phyloP scores from a whole-genome alignment of 169 alveolate species.

The Fabrea salina region DNA sequence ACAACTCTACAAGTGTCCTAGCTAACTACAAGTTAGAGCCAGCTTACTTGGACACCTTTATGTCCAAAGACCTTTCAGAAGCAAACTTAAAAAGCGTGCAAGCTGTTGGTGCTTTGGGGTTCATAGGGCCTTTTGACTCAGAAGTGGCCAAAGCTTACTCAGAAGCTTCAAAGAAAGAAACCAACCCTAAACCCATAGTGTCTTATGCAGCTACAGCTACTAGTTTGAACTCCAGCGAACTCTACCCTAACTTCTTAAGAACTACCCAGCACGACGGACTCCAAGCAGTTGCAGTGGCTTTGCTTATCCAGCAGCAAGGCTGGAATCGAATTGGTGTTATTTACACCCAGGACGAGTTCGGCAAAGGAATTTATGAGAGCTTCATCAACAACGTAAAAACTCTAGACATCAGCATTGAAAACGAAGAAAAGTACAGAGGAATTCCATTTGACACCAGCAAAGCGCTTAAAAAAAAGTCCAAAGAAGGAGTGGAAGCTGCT shows the following conservation, averaged over 20 bases:
- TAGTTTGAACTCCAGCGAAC: not conserved
- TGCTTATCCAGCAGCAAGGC: not conserved
- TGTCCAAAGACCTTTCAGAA: not conserved
- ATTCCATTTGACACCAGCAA: not conserved
- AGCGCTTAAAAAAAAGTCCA: not conserved
- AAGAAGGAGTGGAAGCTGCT: conserved; percentile 11
- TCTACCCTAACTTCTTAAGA: conserved; percentile 26
- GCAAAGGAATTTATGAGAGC: conserved; percentile 23
- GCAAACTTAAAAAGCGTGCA: not conserved
- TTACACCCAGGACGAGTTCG: conserved; percentile 17
- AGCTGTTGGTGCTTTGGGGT: not conserved
- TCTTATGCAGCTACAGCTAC: not conserved
- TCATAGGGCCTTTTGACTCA: conserved; percentile 7
- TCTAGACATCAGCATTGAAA: not conserved
- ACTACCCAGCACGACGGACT: conserved; percentile 30
- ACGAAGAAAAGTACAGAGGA: not conserved
- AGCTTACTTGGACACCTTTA: not conserved
- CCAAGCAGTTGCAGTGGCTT: conserved; percentile 28
- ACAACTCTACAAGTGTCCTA: not conserved
- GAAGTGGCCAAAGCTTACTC: conserved; percentile 27
- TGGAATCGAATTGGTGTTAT: conserved; percentile 23
- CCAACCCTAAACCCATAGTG: conserved; percentile 18
- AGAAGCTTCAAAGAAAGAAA: not conserved
- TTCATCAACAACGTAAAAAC: not conserved
- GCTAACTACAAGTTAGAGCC: conserved; percentile 1